These are phyloP conservation scores for Phytophthora hybrid DNA, from an alignment of 352 stramenopile genomes.

Conservation along the genomic window DNA sequence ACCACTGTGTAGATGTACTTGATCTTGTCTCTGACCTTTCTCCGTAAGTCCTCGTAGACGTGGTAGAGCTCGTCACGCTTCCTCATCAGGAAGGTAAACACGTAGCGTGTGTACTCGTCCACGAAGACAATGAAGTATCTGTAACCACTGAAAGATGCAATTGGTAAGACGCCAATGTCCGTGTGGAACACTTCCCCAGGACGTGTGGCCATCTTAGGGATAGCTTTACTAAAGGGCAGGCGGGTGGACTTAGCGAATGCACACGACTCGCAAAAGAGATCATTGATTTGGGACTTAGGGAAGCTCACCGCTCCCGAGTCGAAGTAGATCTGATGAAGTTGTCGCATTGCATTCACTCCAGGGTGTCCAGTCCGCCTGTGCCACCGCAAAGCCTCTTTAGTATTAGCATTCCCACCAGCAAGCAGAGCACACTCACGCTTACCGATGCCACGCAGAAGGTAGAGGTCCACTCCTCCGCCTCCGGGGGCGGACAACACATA, in stretches of 20 bases:
- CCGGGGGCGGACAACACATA: background rate
- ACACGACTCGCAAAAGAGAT: background rate
- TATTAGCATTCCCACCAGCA: background rate
- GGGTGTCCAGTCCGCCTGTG: background rate
- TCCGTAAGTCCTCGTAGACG: too few relatives aligned
- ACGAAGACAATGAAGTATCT: too few relatives aligned
- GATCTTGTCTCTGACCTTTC: too few relatives aligned
- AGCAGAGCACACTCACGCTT: background rate
- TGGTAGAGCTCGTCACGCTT: too few relatives aligned
- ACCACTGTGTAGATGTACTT: too few relatives aligned
- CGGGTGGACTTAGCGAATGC: too few relatives aligned
- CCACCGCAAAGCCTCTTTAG: background rate
- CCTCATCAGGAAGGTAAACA: too few relatives aligned
- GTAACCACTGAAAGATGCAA: too few relatives aligned
- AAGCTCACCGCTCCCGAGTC: background rate
- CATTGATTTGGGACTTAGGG: background rate
- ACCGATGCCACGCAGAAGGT: background rate
- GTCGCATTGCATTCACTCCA: background rate
- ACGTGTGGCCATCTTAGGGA: background rate
- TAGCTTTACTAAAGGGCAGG: background rate
- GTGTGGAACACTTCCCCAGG: too few relatives aligned
- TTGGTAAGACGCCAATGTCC: too few relatives aligned
- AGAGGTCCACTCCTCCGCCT: background rate
- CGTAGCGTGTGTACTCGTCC: too few relatives aligned
- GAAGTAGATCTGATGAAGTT: background rate